Conservation (phyloP, 805 yeast genomes). For the Metschnikowia lunata region DNA sequence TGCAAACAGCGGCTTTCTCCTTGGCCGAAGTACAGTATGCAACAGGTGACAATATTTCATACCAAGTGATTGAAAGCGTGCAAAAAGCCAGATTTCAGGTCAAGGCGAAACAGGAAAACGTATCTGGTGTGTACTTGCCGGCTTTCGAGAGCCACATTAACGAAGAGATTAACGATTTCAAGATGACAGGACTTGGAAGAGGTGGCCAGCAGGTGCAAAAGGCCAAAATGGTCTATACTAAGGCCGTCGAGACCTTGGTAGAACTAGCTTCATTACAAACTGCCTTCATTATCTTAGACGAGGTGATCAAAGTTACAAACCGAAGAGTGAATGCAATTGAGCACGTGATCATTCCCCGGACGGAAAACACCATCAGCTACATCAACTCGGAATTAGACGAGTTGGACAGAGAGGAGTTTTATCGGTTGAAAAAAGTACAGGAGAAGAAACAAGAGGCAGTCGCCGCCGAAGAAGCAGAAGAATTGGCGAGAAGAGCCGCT, state of each 20-base stretch:
- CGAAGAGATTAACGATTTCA: constrained; percentile 86
- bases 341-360: constrained; percentile 95
- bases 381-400: constrained; percentile 96
- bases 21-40: constrained; percentile 97
- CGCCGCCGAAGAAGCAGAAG: constrained; percentile 60
- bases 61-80: constrained; percentile 93
- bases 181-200: constrained; percentile 93
- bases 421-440: constrained; percentile 92
- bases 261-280: constrained; percentile 95
- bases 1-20: constrained; percentile 98
- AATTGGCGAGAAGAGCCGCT: constrained; percentile 17
- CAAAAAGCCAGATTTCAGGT: constrained; percentile 88
- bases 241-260: constrained; percentile 94
- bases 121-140: constrained; percentile 91
- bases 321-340: constrained; percentile 98
- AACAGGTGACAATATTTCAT: constrained; percentile 92
- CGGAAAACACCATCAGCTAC: constrained; percentile 88
- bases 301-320: constrained; percentile 95
- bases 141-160: constrained; percentile 84
- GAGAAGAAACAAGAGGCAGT: constrained; percentile 84
- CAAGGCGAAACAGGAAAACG: constrained; percentile 90
- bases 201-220: constrained; percentile 98
- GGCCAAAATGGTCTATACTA: constrained; percentile 89
- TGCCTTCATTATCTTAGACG: constrained; percentile 93
- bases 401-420: constrained; percentile 96